Base-by-base conservation (phyloP, 352 stramenopile genomes). In the Globisporangium camurandrum region DNA sequence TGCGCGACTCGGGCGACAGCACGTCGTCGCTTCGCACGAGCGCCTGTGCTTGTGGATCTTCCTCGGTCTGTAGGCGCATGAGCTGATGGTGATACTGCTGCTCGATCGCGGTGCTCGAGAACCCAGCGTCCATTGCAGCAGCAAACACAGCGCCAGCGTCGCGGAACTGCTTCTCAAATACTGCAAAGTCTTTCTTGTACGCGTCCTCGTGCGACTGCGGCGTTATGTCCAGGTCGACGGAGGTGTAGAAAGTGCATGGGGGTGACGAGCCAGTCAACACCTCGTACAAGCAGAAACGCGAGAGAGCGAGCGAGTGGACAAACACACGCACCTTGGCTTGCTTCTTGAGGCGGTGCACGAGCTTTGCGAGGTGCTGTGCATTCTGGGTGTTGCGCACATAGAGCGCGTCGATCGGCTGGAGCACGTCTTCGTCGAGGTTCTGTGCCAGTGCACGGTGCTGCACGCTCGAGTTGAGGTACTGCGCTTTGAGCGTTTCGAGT, bases 381-480 rank as follows among this genome's bases (percentile, higher is more conserved):
- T 71, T 82, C 47, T 84, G 59, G n/a, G 43, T 60, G 43, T 87
- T 80, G 56, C 64, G 58, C 27, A 64, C 49, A 49, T 72, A 81
- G 51, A 90, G 57, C 31, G 49, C 65, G 31, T 89, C 69, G 39
- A 93, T 85, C 14, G 82, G 82, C 5, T 59, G 67, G 38, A 90
- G 53, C 26, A 93, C 80, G 20, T 91, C 82, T 51, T 91, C 82
- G 34, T 88, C 74, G 1, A 93, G 58, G 31, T 77, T 91, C 20
- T 72, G 71, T 0, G 82, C 82, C 4, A 93, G 61, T 10, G 69
- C 55, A 19, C 72, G 66, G 56, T 93, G 82, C 59, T 93, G 82
- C 42, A 88, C 78, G 31, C 82, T 88, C 33, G 78, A 85, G 61
- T 93, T 91, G 37, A 85, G 47, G 47, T 91, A 93, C 62, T 91